phyloP scores from a whole-genome alignment of 2,329 filamentous ascomycete genomes.

The Calycina herbarum region DNA sequence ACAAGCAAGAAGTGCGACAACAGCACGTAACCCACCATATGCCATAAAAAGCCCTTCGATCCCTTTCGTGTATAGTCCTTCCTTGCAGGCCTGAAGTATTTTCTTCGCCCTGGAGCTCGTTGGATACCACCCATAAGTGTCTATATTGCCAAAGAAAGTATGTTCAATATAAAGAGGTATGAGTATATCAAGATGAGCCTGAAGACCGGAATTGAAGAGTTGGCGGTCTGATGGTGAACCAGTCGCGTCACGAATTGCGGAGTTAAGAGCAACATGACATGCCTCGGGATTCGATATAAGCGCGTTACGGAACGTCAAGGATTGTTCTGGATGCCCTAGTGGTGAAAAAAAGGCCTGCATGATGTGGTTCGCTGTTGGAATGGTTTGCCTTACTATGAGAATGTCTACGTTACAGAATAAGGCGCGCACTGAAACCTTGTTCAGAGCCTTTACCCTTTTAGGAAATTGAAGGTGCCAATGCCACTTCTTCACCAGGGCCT shows the following conservation, averaged over 20 bases:
- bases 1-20: conserved; percentile 4
- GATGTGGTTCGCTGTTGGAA: not conserved
- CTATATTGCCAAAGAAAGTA: not conserved
- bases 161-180: not conserved
- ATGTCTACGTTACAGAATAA: too few relatives aligned
- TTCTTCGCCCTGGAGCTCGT: not conserved
- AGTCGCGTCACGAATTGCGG: not conserved
- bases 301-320: not conserved
- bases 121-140: not conserved
- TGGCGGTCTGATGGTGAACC: not conserved
- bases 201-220: not conserved
- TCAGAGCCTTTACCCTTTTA: too few relatives aligned
- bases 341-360: not conserved
- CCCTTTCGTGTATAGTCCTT: not conserved
- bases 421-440: too few relatives aligned
- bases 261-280: not conserved
- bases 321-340: not conserved
- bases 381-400: too few relatives aligned
- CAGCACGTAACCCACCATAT: not conserved
- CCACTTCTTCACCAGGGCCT: too few relatives aligned
- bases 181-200: not conserved
- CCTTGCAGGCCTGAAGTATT: conserved; percentile 3
- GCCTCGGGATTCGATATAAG: not conserved
- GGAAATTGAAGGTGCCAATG: too few relatives aligned
- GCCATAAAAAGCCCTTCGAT: conserved; percentile 3